These are phyloP conservation scores for Microglena sp. DNA, from an alignment of 139 green algal species.

Conservation along the genomic window DNA sequence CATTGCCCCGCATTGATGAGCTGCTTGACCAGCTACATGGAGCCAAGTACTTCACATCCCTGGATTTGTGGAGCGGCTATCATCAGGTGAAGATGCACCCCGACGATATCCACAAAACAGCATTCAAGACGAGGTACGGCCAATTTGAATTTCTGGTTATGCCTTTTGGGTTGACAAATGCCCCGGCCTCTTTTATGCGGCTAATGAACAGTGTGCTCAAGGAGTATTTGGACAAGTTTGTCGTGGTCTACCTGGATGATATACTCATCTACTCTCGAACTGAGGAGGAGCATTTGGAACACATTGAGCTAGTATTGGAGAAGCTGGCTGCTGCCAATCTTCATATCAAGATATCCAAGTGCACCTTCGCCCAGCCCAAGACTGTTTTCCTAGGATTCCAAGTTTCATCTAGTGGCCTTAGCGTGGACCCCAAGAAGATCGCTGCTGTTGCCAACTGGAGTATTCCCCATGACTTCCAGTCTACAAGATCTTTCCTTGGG, in stretches of 20 bases:
- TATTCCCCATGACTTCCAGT: slow-evolving; percentile 3
- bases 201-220: slow-evolving; percentile 43
- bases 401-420: slow-evolving; percentile 2
- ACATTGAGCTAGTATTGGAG: slow-evolving; percentile 29
- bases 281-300: slow-evolving; percentile 27
- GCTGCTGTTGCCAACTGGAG: slow-evolving; percentile 3
- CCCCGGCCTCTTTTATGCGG: slow-evolving; percentile 45
- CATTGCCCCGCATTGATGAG: slow-evolving; percentile 37
- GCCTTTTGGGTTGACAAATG: slow-evolving; percentile 42
- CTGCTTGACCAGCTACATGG: slow-evolving; percentile 39
- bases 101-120: slow-evolving; percentile 35
- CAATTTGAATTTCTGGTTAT: slow-evolving; percentile 38
- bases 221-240: slow-evolving; percentile 21
- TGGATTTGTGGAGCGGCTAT: slow-evolving; percentile 41
- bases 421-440: slow-evolving; percentile 7
- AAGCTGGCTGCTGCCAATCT: slow-evolving; percentile 13
- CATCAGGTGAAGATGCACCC: slow-evolving; percentile 28
- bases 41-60: slow-evolving; percentile 23
- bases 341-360: slow-evolving; percentile 29
- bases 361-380: slow-evolving; percentile 15
- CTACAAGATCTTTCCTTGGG: slow-evolving; percentile 4
- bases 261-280: slow-evolving; percentile 34
- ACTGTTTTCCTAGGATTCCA: slow-evolving; percentile 3
- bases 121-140: slow-evolving; percentile 34
- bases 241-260: slow-evolving; percentile 30